Conservation (phyloP, 2,329 filamentous ascomycete genomes). For the Aspergillus sp. region DNA sequence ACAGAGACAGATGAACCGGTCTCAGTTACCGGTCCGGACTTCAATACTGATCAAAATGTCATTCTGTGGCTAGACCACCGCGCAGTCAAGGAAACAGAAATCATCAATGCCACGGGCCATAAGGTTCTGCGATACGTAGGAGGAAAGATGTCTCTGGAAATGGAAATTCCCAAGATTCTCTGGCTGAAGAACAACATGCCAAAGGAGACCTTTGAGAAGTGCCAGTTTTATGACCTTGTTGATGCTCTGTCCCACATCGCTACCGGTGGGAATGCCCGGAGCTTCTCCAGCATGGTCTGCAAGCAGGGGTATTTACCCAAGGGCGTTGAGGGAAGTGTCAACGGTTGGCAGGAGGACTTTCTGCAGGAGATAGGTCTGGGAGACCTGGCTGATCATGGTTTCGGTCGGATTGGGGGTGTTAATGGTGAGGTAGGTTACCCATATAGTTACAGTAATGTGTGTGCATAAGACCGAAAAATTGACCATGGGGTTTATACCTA, state of each 20-base stretch:
- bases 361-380: conserved; percentile 70
- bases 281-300: conserved; percentile 87
- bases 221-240: conserved; percentile 89
- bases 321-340: conserved; percentile 75
- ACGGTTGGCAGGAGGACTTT: conserved; percentile 94
- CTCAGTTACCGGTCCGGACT: conserved; percentile 72
- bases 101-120: conserved; percentile 82
- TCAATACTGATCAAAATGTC: conserved; percentile 80
- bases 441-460: too few species aligned
- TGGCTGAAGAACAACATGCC: conserved; percentile 98
- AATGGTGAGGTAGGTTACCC: conserved; percentile 63
- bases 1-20: conserved; percentile 57
- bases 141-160: conserved; percentile 94
- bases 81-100: conserved; percentile 74
- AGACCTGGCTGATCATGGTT: conserved; percentile 72
- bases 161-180: conserved; percentile 93
- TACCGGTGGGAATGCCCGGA: conserved; percentile 77
- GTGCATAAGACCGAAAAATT: conserved; percentile 12
- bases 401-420: conserved; percentile 82
- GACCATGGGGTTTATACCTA: conserved; percentile 30
- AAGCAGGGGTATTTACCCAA: conserved; percentile 92
- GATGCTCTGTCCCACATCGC: conserved; percentile 87
- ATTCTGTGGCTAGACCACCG: conserved; percentile 93
- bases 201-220: conserved; percentile 70
- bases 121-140: conserved; percentile 87